Evolutionary conservation across 2,329 filamentous ascomycete species (phyloP).

Genomic region (Orbilia blumenaviensis): DNA sequence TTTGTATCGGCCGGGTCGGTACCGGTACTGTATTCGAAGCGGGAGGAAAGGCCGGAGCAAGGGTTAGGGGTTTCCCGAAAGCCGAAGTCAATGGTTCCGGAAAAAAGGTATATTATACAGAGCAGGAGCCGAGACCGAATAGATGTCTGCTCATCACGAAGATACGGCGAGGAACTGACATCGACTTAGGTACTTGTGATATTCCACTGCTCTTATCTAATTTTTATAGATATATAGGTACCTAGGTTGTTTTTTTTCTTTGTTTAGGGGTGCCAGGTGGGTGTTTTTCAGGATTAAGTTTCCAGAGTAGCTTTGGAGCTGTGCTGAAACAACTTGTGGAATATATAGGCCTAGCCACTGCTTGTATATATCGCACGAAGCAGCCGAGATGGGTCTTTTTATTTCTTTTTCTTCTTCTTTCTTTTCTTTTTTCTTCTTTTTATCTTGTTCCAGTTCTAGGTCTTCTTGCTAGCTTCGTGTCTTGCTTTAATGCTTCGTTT

Average conservation of each 20-base stretch:
- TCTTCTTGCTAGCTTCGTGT: no score
- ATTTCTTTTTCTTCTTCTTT: neutral
- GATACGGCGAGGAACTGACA: slow-evolving; percentile 44
- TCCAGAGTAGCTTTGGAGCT: slow-evolving; percentile 9
- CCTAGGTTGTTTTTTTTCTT: no score
- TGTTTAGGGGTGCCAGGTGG: neutral
- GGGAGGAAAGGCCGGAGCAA: slow-evolving; percentile 11
- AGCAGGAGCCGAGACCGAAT: slow-evolving; percentile 29
- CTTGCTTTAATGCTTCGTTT: no score
- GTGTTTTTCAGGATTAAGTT: slow-evolving; percentile 3
- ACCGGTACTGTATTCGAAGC: no score
- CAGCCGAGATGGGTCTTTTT: neutral
- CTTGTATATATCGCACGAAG: no score
- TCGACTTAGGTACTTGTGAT: slow-evolving; percentile 27
- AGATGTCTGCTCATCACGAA: slow-evolving; percentile 48
- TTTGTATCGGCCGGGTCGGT: neutral
- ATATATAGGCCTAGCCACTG: neutral
- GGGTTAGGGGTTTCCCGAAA: no score
- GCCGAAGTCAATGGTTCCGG: slow-evolving; percentile 53
- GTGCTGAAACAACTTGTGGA: slow-evolving; percentile 1
- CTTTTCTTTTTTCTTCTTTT: no score
- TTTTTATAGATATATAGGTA: no score
- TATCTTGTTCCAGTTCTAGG: no score
- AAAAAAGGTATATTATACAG: slow-evolving; percentile 3
- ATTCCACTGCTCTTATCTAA: neutral